phyloP scores from a whole-genome alignment of 2,329 filamentous ascomycete genomes.

The Diaporthe ilicicola region DNA sequence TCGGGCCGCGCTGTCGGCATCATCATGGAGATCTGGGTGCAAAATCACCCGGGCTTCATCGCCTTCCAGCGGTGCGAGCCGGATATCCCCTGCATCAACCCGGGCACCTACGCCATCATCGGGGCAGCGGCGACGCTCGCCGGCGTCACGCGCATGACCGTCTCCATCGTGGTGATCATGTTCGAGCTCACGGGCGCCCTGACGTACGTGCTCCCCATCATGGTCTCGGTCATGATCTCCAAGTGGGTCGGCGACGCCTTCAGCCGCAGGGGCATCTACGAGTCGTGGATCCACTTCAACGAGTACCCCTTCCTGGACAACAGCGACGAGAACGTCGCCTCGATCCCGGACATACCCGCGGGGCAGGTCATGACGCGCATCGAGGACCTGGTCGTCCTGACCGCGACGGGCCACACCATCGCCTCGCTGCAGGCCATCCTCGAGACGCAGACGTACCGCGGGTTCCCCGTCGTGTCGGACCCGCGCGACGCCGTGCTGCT shows the following conservation, averaged over 20 bases:
- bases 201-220: slow-evolving; percentile 96
- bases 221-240: slow-evolving; percentile 97
- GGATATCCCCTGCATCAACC: slow-evolving; percentile 87
- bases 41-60: slow-evolving; percentile 78
- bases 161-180: slow-evolving; percentile 99
- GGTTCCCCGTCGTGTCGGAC: slow-evolving; percentile 89
- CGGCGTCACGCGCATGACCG: slow-evolving; percentile 94
- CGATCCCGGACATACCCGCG: slow-evolving; percentile 84
- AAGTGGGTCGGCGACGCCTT: slow-evolving; percentile 99
- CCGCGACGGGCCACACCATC: slow-evolving; percentile 88
- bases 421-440: slow-evolving; percentile 77
- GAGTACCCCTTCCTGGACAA: slow-evolving; percentile 96
- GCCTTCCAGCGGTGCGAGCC: slow-evolving; percentile 82
- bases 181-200: slow-evolving; percentile 97
- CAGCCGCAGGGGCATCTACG: slow-evolving; percentile 92
- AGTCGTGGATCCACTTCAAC: slow-evolving; percentile 96
- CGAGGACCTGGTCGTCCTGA: slow-evolving; percentile 89
- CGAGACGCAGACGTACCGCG: slow-evolving; percentile 78
- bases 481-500: slow-evolving; percentile 80
- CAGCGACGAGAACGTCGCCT: slow-evolving; percentile 70
- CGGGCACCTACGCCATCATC: slow-evolving; percentile 95
- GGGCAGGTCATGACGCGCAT: slow-evolving; percentile 90
- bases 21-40: slow-evolving; percentile 87
- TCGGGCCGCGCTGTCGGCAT: slow-evolving; percentile 91
- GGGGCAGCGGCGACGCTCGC: slow-evolving; percentile 94